A percentile compares a stretch with the other conserved stretches of the same genome.
Conservation (phyloP, 371 early-diverging fungal genomes). For the Mucor piriformis region DNA sequence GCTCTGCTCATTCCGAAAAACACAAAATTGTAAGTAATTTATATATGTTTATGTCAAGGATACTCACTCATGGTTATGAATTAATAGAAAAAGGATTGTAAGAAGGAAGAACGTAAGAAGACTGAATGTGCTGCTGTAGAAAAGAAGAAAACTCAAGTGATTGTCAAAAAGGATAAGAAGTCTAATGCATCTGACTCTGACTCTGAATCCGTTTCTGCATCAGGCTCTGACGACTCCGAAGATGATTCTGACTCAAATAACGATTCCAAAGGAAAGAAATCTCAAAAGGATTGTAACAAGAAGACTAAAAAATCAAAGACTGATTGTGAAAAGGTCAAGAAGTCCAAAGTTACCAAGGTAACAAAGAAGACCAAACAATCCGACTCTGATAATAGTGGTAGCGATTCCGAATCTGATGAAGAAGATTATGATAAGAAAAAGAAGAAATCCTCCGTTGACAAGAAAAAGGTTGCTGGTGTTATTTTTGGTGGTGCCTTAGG, state of each 20-base stretch:
- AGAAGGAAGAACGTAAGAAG: conserved; percentile 20
- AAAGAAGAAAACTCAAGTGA: conserved; percentile 6
- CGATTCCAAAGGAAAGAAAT: background rate
- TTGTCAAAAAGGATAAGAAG: conserved; percentile 12
- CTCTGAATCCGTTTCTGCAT: conserved; percentile 1
- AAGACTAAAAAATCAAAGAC: background rate
- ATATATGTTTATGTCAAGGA: too few species aligned
- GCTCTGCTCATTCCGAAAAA: conserved; percentile 21
- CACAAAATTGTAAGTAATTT: conserved; percentile 19
- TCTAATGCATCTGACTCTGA: conserved; percentile 6
- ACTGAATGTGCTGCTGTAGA: conserved; percentile 4
- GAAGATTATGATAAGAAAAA: background rate
- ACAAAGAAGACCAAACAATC: conserved; percentile 11
- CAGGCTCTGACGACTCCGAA: background rate
- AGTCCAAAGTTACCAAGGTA: background rate
- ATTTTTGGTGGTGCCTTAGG: conserved; percentile 4
- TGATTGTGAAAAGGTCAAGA: background rate
- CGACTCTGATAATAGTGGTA: conserved; percentile 6
- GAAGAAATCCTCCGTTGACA: conserved; percentile 6
- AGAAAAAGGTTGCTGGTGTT: conserved; percentile 12
- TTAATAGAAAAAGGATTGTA: conserved; percentile 20
- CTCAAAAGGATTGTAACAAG: background rate
- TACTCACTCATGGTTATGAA: background rate
- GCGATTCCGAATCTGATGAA: conserved; percentile 1
- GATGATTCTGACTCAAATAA: background rate